Evolutionary conservation across 495 filamentous ascomycete genomes (phyloP), one percentile per base, ranked within the genome.

Genomic region (Elasticomyces elasticus): DNA sequence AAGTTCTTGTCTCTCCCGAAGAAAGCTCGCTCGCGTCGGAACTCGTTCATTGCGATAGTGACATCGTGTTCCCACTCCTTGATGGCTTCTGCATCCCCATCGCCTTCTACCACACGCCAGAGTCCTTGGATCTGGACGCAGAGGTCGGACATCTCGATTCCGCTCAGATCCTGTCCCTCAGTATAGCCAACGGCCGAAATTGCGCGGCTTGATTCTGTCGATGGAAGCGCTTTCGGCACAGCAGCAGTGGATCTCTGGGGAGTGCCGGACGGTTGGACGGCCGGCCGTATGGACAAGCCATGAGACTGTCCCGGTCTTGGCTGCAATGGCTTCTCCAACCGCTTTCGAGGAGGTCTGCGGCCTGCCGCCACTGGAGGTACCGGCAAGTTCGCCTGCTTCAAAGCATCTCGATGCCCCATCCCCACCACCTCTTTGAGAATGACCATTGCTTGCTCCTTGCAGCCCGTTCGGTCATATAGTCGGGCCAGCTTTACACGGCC

Each of bases 1-100:
- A 95, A 89, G 5, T 78, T 72, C 12, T 15, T 40, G 54, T 81
- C 83, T 52, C 82, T 85, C 11, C 79, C 77, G 33, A 49, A 49
- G 27, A 49, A 49, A 33, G 45, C 45, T 22, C 24, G 7, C 23
- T 49, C 45, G 10, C 28, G 23, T 27, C 83, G 76, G 66, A 95
- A 97, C 51, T 89, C 86, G 58, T 89, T 79, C 17, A 89, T 74
- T 19, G 96, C 73, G 48, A 79, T 76, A 62, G 80, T 78, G 0
- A 87, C 86, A 28, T 82, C 82, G 56, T 81, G 74, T 66, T 94
- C 80, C 83, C 87, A 95, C 26, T 79, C 75, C 19, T 73, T 67
- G 15, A 69, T 75, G 13, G 81, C 78, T 43, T 76, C 68, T 23
- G 40, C 33, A 28, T 55, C 48, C 5, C 7, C 40, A 1, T 50